Conservation (phyloP, 345 rosid genomes). For the Brassica napus region Da-Ae NC_063448.1:2894001-2894500, state of each 20-base stretch:
- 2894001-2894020: background rate
- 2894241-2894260: slow-evolving; percentile 58
- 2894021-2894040: slow-evolving; percentile 44
- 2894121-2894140: slow-evolving; percentile 35
- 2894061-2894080: slow-evolving; percentile 53
- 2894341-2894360: slow-evolving; percentile 67
- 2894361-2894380: slow-evolving; percentile 38
- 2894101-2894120: slow-evolving; percentile 45
- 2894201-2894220: slow-evolving; percentile 63
- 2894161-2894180: slow-evolving; percentile 56
- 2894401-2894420: slow-evolving; percentile 56
- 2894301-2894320: slow-evolving; percentile 49
- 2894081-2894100: slow-evolving; percentile 66
- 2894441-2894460: slow-evolving; percentile 19
- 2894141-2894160: slow-evolving; percentile 61
- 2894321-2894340: slow-evolving; percentile 67
- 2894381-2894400: slow-evolving; percentile 62
- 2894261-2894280: slow-evolving; percentile 65
- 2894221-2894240: slow-evolving; percentile 44
- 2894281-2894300: slow-evolving; percentile 35
- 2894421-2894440: slow-evolving; percentile 47
- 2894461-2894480: slow-evolving; percentile 10
- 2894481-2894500: slow-evolving; percentile 14
- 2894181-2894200: slow-evolving; percentile 45
- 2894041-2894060: slow-evolving; percentile 64